These are phyloP conservation scores for Leishmania arabica DNA, from an alignment of 208 protist genomes.

Conservation along the genomic window DNA sequence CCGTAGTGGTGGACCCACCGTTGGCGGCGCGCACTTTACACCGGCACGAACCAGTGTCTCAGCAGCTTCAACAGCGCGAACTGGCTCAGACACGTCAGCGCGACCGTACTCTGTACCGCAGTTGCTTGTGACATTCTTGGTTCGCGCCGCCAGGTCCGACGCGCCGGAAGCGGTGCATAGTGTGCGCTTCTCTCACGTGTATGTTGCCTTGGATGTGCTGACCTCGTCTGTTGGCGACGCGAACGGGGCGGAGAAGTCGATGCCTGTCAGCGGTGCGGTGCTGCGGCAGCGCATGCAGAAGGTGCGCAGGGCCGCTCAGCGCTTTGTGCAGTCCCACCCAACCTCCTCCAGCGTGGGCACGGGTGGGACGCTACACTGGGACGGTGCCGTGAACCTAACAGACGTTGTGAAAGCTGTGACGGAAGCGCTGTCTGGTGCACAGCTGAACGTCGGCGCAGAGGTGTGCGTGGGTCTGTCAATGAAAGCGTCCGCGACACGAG, in stretches of 20 bases:
- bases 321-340: constrained; percentile 10
- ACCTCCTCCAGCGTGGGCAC: neutral
- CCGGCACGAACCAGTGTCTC: neutral
- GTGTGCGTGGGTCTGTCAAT: constrained; percentile 27
- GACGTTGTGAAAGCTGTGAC: constrained; percentile 26
- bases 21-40: neutral
- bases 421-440: constrained; percentile 12
- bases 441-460: constrained; percentile 18
- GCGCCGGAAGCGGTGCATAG: constrained; percentile 38
- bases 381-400: constrained; percentile 13
- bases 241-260: neutral
- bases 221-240: constrained; percentile 34
- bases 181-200: constrained; percentile 31
- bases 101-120: constrained; percentile 9
- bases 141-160: constrained; percentile 17
- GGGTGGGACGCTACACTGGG: constrained; percentile 10
- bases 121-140: constrained; percentile 21
- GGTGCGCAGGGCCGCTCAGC: constrained; percentile 15
- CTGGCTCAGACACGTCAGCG: neutral
- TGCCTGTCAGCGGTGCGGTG: constrained; percentile 5
- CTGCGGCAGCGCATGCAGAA: constrained; percentile 12
- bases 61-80: neutral
- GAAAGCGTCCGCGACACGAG: neutral
- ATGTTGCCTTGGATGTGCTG: constrained; percentile 56
- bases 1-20: neutral